Percentiles rank a stretch among this genome's conserved stretches.
phyloP scores from a whole-genome alignment of 495 filamentous ascomycete genomes.

The Penicillium angulare region DNA sequence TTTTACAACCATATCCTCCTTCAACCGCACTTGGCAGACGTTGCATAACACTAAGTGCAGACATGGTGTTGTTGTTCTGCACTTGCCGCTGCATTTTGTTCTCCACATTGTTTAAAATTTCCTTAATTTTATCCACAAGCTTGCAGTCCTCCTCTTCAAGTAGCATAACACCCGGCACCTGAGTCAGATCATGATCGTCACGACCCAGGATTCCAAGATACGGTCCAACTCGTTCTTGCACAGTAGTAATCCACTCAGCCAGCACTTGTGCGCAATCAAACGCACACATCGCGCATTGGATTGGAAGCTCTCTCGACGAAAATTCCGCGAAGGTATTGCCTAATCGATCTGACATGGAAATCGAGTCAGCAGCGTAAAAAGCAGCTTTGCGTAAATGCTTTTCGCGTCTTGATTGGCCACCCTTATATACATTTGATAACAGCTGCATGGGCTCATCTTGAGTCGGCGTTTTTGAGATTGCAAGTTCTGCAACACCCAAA shows the following conservation, averaged over 20 bases:
- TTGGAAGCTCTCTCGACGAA: constrained; percentile 82
- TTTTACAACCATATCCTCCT: constrained; percentile 79
- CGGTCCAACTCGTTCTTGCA: constrained; percentile 89
- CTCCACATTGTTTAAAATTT: constrained; percentile 76
- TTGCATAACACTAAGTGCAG: constrained; percentile 50
- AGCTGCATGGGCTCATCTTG: constrained; percentile 37
- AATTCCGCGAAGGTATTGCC: constrained; percentile 86
- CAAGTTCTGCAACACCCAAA: constrained; percentile 40
- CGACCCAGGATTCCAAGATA: constrained; percentile 85
- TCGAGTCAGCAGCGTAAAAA: constrained; percentile 90
- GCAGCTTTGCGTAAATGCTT: constrained; percentile 89
- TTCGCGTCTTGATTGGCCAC: constrained; percentile 64
- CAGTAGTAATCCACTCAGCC: constrained; percentile 92
- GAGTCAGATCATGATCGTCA: constrained; percentile 71
- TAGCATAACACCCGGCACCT: constrained; percentile 82
- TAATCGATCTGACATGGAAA: constrained; percentile 84
- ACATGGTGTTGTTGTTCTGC: constrained; percentile 42
- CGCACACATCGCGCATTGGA: constrained; percentile 88
- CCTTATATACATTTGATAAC: constrained; percentile 33
- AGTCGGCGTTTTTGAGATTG: constrained; percentile 43
- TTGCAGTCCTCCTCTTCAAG: constrained; percentile 92
- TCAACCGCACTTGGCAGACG: constrained; percentile 59
- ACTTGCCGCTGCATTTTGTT: constrained; percentile 68
- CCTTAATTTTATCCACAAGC: constrained; percentile 78
- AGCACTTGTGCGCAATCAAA: constrained; percentile 98